Evolutionary conservation across 192 early-diverging fungal genomes (phyloP).

Genomic region (Backusella australiensis): DNA sequence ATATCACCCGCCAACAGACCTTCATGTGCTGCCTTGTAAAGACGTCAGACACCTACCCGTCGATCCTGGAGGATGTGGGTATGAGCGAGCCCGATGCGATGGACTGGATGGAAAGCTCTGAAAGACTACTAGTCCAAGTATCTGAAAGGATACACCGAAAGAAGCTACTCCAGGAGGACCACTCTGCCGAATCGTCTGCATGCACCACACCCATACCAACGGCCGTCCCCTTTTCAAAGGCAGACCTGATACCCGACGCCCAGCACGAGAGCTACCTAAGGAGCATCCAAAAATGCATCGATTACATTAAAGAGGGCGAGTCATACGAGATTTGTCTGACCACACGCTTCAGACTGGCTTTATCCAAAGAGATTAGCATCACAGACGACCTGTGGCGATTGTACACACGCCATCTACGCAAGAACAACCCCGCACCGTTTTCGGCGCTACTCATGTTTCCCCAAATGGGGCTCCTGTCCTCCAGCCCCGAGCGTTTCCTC

Average conservation of each 20-base stretch:
- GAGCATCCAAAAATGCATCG: slow-evolving; percentile 53
- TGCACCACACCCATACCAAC: slow-evolving; percentile 29
- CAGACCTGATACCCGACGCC: slow-evolving; percentile 42
- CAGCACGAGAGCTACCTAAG: slow-evolving; percentile 48
- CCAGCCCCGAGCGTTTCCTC: slow-evolving; percentile 80
- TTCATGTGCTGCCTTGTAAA: slow-evolving; percentile 22
- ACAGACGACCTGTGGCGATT: slow-evolving; percentile 39
- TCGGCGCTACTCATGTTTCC: slow-evolving; percentile 68
- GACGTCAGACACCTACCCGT: not conserved
- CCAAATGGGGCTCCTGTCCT: slow-evolving; percentile 27
- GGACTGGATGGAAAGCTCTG: slow-evolving; percentile 37
- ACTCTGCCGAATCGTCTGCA: slow-evolving; percentile 6
- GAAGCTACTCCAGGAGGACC: not conserved
- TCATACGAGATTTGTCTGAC: slow-evolving; percentile 97
- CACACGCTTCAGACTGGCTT: slow-evolving; percentile 62
- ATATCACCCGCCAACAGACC: slow-evolving; percentile 36
- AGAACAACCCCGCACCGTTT: slow-evolving; percentile 84
- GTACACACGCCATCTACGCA: slow-evolving; percentile 63
- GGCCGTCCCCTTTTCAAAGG: not conserved
- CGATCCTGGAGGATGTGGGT: not conserved
- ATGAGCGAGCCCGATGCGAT: not conserved
- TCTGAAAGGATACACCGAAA: slow-evolving; percentile 1
- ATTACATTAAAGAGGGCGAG: slow-evolving; percentile 78
- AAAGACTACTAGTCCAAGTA: slow-evolving; percentile 17
- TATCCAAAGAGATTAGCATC: slow-evolving; percentile 21